Evolutionary conservation across 2,329 filamentous ascomycete species (phyloP).

Genomic region (Sporothrix brasiliensis): DNA sequence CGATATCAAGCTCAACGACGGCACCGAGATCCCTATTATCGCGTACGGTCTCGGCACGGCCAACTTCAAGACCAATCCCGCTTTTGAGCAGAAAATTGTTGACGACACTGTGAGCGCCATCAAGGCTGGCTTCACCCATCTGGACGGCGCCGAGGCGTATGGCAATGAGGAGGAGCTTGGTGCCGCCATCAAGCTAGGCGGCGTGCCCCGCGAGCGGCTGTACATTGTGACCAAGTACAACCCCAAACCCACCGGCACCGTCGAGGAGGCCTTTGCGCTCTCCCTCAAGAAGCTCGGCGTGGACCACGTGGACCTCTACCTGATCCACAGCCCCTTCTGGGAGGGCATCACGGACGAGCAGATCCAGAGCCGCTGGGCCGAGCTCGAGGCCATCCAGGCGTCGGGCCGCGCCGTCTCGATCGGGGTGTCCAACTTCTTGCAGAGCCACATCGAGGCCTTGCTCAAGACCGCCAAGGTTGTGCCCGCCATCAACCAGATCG

Average conservation of each 20-base stretch:
- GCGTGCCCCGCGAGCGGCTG: conserved; percentile 66
- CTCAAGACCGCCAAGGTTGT: conserved; percentile 61
- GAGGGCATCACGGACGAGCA: conserved; percentile 51
- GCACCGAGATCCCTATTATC: conserved; percentile 71
- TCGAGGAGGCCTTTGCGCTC: conserved; percentile 56
- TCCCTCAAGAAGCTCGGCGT: conserved; percentile 68
- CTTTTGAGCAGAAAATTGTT: conserved; percentile 58
- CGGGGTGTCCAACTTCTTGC: conserved; percentile 75
- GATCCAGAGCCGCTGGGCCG: conserved; percentile 63
- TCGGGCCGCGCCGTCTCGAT: conserved; percentile 69
- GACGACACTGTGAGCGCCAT: conserved; percentile 63
- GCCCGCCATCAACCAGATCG: conserved; percentile 78
- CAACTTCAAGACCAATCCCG: conserved; percentile 57
- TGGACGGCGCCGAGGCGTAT: conserved; percentile 74
- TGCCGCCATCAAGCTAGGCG: conserved; percentile 67
- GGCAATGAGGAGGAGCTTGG: conserved; percentile 71
- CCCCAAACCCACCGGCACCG: conserved; percentile 44
- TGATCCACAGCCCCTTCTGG: conserved; percentile 63
- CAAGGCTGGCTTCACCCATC: conserved; percentile 68
- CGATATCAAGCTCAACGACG: conserved; percentile 71
- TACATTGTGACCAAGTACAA: conserved; percentile 67
- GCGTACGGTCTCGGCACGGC: conserved; percentile 75
- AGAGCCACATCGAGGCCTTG: conserved; percentile 58
- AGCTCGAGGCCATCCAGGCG: conserved; percentile 66
- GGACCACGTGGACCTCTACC: conserved; percentile 73